Base-by-base conservation (phyloP, 1,284 basidiomycete genomes). In the Tylopilus orsonianus region DNA sequence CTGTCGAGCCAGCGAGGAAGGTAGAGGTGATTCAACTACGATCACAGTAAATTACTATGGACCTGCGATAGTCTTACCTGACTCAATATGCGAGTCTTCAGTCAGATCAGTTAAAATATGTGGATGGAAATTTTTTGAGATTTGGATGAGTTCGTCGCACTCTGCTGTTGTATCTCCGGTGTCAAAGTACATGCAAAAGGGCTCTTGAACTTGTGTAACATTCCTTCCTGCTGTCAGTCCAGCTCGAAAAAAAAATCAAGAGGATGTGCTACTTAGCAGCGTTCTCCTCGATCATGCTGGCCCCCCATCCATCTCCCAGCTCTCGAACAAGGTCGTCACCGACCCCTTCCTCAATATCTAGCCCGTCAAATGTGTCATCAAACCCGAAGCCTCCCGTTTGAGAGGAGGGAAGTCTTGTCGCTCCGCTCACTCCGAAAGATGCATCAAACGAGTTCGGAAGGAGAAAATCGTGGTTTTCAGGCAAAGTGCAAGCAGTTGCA, bases 321-420 rank as follows among this genome's bases (percentile, higher is more conserved):
- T 90, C 87, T 53, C 73, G 74, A 4, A 82, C 85, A 22, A 90
- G 68, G 55, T 90, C 87, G 36, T 87, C 86, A 2, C 78, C 81
- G 16, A 86, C 66, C 14, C 71, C 78, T 5, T 74, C 79, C n/a
- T 69, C 78, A 19, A 84, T 62, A 49, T 80, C 84, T 16, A 84
- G 58, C 14, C 72, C 82, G 46, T 81, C 83, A 7, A 74, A 73
- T 43, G 78, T 74, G 52, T 85, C 82, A 29, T 78, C 69, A 35
- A 81, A 76, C 10, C 56, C 70, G 48, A 84, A 79, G 4, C 69
- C 72, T 13, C 64, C 75, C 5, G 66, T 62, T 49, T 83, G 81
- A 8, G 85, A 87, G 6, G 85, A 85, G 5, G 81, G 80, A 4
- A 66, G 56, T 12, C 71, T 73, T 8, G 68, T 55, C 9, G 66